phyloP scores from a whole-genome alignment of 306 rosid species.

The Phaseolus lunatus region DNA sequence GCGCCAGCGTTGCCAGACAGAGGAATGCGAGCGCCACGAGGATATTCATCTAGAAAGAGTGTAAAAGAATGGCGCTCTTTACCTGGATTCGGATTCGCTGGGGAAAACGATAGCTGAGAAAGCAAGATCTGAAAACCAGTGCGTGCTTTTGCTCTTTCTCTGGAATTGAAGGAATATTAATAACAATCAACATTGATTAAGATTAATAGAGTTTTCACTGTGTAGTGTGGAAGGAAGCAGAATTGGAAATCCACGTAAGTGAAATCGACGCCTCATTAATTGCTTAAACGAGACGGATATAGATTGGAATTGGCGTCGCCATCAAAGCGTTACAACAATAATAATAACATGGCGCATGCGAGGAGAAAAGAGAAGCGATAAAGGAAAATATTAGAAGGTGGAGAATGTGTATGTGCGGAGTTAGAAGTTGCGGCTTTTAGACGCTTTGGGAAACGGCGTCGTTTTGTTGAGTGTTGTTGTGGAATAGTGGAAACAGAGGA shows the following conservation, averaged over 20 bases:
- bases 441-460: conserved; percentile 20
- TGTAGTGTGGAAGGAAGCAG: neutral
- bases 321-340: neutral
- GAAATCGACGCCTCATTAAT: conserved; percentile 42
- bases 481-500: neutral
- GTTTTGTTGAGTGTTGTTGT: neutral
- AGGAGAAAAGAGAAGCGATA: neutral
- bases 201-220: neutral
- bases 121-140: conserved; percentile 22
- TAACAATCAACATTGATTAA: neutral
- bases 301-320: neutral
- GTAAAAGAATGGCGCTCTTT: neutral
- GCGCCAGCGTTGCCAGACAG: conserved; percentile 44
- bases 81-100: conserved; percentile 33
- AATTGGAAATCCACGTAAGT: conserved; percentile 37
- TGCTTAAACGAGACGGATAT: conserved; percentile 33
- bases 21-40: conserved; percentile 43
- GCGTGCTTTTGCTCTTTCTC: conserved; percentile 7
- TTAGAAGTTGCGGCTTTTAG: neutral
- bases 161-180: neutral
- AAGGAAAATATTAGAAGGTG: conserved; percentile 14
- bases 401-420: neutral
- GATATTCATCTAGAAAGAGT: conserved; percentile 37
- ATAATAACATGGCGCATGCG: neutral
- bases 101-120: neutral